Evolutionary conservation across 768 basidiomycete species (phyloP).

Genomic region (Lanmaoa rubissima): DNA sequence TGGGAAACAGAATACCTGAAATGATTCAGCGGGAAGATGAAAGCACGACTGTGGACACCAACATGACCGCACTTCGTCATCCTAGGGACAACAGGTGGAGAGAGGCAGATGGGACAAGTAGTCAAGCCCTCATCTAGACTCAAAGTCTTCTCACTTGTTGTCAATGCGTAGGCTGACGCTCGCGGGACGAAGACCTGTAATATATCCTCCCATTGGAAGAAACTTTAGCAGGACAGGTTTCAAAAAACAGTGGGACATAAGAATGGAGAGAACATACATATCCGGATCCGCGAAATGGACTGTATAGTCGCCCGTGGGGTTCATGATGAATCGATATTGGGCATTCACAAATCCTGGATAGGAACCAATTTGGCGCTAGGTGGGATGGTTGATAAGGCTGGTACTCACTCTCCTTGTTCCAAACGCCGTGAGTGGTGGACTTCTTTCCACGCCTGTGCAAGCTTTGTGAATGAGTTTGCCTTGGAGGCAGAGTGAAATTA

Average conservation of each 20-base stretch:
- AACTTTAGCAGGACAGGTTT: constrained; percentile 46
- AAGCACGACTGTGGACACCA: constrained; percentile 35
- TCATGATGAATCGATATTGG: constrained; percentile 94
- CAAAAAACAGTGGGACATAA: background rate
- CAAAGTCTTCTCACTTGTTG: constrained; percentile 45
- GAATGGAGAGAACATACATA: constrained; percentile 58
- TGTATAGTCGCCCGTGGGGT: constrained; percentile 87
- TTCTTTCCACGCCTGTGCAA: constrained; percentile 77
- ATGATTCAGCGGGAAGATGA: constrained; percentile 15
- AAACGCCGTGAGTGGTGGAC: constrained; percentile 59
- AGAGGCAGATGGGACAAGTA: constrained; percentile 93
- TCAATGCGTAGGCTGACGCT: constrained; percentile 68
- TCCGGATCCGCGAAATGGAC: constrained; percentile 98
- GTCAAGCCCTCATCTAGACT: constrained; percentile 59
- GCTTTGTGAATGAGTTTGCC: constrained; percentile 61
- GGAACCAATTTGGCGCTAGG: constrained; percentile 14
- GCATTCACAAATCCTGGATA: constrained; percentile 90
- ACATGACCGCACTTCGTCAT: constrained; percentile 99
- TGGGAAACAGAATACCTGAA: constrained; percentile 89
- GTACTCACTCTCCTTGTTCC: constrained; percentile 93
- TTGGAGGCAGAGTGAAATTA: constrained; percentile 90
- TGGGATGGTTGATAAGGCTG: constrained; percentile 8
- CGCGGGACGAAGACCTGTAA: constrained; percentile 92
- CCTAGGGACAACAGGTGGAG: constrained; percentile 82
- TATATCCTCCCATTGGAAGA: constrained; percentile 95